Percentiles rank a stretch among this genome's conserved stretches.
These are phyloP conservation scores for Haematococcus lacustris DNA, from an alignment of 139 green algal species.

Conservation along the genomic window DNA sequence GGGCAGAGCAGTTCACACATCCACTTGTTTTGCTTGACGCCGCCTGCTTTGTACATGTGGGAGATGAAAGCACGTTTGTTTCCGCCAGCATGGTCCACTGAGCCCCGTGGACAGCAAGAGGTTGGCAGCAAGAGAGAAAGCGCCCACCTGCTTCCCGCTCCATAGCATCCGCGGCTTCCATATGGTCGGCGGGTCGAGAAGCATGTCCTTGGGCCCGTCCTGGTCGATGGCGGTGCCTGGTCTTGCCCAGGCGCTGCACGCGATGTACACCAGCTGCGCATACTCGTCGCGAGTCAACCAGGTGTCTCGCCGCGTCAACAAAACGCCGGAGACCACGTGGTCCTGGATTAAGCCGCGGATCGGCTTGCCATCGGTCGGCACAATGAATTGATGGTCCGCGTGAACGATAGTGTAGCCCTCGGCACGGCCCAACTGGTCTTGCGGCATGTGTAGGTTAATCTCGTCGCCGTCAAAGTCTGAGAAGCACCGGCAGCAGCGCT, in stretches of 20 bases:
- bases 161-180: slow-evolving; percentile 75
- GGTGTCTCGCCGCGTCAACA: slow-evolving; percentile 81
- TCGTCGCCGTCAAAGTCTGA: slow-evolving; percentile 99
- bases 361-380: slow-evolving; percentile 91
- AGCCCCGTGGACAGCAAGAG: too few relatives aligned
- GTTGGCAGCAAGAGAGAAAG: too few relatives aligned
- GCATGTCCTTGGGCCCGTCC: slow-evolving; percentile 19
- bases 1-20: neutral
- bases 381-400: slow-evolving; percentile 91
- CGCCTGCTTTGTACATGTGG: too few relatives aligned
- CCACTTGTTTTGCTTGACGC: neutral
- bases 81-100: too few relatives aligned
- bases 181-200: slow-evolving; percentile 67
- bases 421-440: slow-evolving; percentile 78
- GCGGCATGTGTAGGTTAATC: slow-evolving; percentile 98
- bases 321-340: slow-evolving; percentile 76
- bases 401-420: slow-evolving; percentile 94
- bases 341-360: slow-evolving; percentile 94
- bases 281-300: slow-evolving; percentile 74
- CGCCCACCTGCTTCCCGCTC: slow-evolving; percentile 85
- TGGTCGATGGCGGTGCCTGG: neutral
- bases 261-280: slow-evolving; percentile 69
- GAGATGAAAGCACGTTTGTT: too few relatives aligned
- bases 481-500: too few relatives aligned
- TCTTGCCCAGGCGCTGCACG: slow-evolving; percentile 23